Percentiles rank a stretch among this genome's conserved stretches.
Conservation (phyloP, 352 stramenopile genomes). For the Phytophthora cactorum region DNA sequence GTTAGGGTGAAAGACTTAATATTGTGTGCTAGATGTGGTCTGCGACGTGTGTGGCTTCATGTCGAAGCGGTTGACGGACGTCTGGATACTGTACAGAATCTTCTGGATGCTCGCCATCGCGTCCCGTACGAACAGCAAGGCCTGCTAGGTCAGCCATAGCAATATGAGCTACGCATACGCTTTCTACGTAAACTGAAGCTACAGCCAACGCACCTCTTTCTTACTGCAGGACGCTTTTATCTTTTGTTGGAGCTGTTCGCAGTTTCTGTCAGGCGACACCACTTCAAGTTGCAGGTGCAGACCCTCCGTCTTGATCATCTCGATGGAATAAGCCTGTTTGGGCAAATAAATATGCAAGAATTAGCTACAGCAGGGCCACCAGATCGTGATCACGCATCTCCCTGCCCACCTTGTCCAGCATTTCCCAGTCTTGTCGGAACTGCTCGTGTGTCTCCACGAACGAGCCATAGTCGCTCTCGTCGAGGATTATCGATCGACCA, state of each 20-base stretch:
- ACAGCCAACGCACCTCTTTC: constrained; percentile 41
- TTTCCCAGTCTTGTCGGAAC: constrained; percentile 61
- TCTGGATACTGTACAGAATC: constrained; percentile 49
- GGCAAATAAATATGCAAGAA: background rate
- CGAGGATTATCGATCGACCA: constrained; percentile 60
- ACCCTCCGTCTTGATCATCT: constrained; percentile 56
- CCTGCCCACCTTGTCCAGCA: constrained; percentile 66
- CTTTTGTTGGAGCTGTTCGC: constrained; percentile 27
- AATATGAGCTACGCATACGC: background rate
- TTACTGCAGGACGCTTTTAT: constrained; percentile 33
- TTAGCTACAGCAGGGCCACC: background rate
- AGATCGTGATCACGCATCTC: background rate
- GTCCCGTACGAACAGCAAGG: constrained; percentile 49
- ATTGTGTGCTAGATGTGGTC: constrained; percentile 15
- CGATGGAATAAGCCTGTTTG: constrained; percentile 53
- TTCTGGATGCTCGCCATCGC: constrained; percentile 57
- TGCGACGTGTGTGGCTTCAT: constrained; percentile 29
- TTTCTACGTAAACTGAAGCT: background rate
- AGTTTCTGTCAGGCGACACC: constrained; percentile 12
- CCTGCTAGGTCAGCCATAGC: constrained; percentile 16
- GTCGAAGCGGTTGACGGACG: constrained; percentile 48
- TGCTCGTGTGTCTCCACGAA: constrained; percentile 61
- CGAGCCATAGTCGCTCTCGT: constrained; percentile 63
- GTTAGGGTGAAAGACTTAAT: constrained; percentile 12
- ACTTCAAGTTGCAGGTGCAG: constrained; percentile 47